Percentiles rank a stretch among this genome's conserved stretches.
These are phyloP conservation scores for Dictyostelium intermedium DNA, from an alignment of 78 protist species.

Conservation along the genomic window DNA sequence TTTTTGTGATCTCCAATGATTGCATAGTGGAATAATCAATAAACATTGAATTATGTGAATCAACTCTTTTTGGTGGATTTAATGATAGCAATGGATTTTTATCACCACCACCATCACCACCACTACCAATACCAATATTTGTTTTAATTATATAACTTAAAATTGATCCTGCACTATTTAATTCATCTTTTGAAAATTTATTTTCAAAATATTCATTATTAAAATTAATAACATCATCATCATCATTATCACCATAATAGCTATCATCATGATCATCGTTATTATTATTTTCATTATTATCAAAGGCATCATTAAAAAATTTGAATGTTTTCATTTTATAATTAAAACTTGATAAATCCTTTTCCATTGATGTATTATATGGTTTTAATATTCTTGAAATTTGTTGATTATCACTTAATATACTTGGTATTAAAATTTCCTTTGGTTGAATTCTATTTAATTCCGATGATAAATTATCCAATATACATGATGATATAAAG, in stretches of 20 bases:
- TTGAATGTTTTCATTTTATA: neutral
- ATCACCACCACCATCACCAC: too few species aligned
- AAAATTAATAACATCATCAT: neutral
- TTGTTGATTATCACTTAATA: neutral
- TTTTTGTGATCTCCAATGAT: slow-evolving; percentile 66
- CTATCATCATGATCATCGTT: neutral
- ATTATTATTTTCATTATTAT: neutral
- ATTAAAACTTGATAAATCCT: neutral
- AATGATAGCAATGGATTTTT: neutral
- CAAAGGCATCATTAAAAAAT: neutral
- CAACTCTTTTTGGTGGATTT: neutral
- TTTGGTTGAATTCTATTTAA: slow-evolving; percentile 34
- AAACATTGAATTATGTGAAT: slow-evolving; percentile 23
- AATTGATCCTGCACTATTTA: slow-evolving; percentile 17
- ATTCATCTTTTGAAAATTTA: neutral
- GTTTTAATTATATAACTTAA: slow-evolving; percentile 17
- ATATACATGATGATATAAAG: slow-evolving; percentile 24
- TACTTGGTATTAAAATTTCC: slow-evolving; percentile 19
- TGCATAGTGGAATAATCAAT: slow-evolving; percentile 63
- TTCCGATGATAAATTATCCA: slow-evolving; percentile 26
- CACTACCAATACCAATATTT: neutral
- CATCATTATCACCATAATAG: too few species aligned
- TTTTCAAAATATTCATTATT: neutral
- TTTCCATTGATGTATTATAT: neutral
- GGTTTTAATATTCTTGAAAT: slow-evolving; percentile 12